Evolutionary conservation across 257 asterid genomes (phyloP), one percentile per base, ranked within the genome.

Genomic region (Echites panduratus): DNA sequence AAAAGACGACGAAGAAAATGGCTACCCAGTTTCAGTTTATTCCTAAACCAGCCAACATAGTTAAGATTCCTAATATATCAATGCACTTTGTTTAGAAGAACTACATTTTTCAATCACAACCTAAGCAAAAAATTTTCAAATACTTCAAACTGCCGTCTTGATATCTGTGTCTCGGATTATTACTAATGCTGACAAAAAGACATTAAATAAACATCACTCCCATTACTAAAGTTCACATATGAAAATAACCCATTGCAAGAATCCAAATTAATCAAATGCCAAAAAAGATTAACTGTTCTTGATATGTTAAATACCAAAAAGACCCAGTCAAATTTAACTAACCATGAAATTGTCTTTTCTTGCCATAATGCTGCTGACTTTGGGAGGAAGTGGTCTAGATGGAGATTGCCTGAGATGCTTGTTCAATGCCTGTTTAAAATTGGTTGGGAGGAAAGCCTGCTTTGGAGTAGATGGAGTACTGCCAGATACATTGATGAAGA

Each of bases 291-390:
- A 58, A 52, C 50, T 13, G 19, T 54, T 38, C 13, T 59, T 38
- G 10, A 50, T 32, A 32, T 9, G 41, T 35, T 5, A 17, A 53
- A 12, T 19, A 52, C 44, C 47, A 64, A 19, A 52, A 48, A 49
- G 45, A 44, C 0, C 14, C 53, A 64, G 22, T 35, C 77, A 77
- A 81, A 75, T 8, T 45, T 47, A 63, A 86, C 87, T 82, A 59
- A 88, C 96, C 91, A 24, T 62, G 20, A 85, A 73, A 45, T 70
- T 32, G 58, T 80, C 80, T 24, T 70, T 88, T 16, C 26, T 78
- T 11, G 89, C 79, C 20, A 75, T 71, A 87, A 81, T 82, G 87
- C 84, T 77, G 52, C 67, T 72, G 77, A 81, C 74, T 72, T 71
- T 79, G 26, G 68, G 74, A 71, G 82, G 78, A 72, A 43, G 63